Percentiles rank a stretch among this genome's conserved stretches.
Conservation (phyloP, 371 early-diverging fungal species). For the Saksenaea vasiformis region DNA sequence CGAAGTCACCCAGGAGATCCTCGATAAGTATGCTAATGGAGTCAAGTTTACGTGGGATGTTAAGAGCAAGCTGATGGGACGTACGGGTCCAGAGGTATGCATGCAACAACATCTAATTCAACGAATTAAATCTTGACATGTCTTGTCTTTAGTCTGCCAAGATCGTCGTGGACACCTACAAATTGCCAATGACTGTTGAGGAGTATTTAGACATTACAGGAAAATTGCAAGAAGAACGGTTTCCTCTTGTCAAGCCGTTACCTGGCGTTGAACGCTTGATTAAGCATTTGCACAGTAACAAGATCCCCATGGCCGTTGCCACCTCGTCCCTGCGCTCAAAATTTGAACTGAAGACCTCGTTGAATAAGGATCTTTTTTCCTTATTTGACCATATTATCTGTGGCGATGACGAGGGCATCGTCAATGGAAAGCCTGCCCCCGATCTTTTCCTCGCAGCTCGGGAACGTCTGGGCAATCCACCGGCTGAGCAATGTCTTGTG, state of each 20-base stretch:
- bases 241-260: slow-evolving; percentile 64
- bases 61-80: slow-evolving; percentile 84
- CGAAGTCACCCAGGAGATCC: slow-evolving; percentile 70
- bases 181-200: slow-evolving; percentile 77
- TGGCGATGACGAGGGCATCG: slow-evolving; percentile 84
- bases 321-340: slow-evolving; percentile 79
- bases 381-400: slow-evolving; percentile 81
- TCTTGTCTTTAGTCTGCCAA: slow-evolving; percentile 58
- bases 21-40: slow-evolving; percentile 55
- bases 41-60: slow-evolving; percentile 77
- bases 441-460: slow-evolving; percentile 86
- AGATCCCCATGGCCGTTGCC: slow-evolving; percentile 88
- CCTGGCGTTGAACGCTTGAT: slow-evolving; percentile 80
- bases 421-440: slow-evolving; percentile 86
- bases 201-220: slow-evolving; percentile 65
- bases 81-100: slow-evolving; percentile 65
- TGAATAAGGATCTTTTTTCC: slow-evolving; percentile 72
- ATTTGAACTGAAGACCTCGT: slow-evolving; percentile 73
- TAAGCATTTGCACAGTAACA: slow-evolving; percentile 70
- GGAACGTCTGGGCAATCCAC: slow-evolving; percentile 47
- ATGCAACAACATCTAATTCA: neutral
- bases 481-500: slow-evolving; percentile 75
- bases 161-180: slow-evolving; percentile 64
- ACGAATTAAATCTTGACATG: neutral
- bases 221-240: slow-evolving; percentile 51